Evolutionary conservation across 2,329 filamentous ascomycete genomes (phyloP), one percentile per base, ranked within the genome.

Genomic region (Aspergillus tubingensis): DNA sequence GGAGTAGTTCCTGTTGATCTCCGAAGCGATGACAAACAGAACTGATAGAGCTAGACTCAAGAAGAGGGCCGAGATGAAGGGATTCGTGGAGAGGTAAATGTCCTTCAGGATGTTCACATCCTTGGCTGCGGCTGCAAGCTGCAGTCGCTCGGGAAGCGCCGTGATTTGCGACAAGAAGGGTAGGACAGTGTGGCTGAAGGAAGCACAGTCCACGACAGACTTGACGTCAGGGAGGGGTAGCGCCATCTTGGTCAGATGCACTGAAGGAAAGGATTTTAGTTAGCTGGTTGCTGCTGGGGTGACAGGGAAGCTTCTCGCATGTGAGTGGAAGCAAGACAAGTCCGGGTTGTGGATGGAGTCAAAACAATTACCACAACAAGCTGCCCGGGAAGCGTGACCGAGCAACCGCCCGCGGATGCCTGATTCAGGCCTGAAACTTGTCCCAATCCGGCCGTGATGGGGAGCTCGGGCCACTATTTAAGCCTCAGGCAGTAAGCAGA

Each of bases 1-100:
- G n/a, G 93, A 97, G 76, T 93, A 97, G 77, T 99, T 99, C 71
- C 85, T 86, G 78, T 96, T 98, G 79, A 92, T 78, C 76, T 98
- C 94, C 1, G 92, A 91, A 5, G 87, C 80, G 32, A 94, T 71
- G 23, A 96, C 80, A 69, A 96, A 90, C 27, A 95, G 70, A 5
- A 84, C 83, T 1, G 87, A 87, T n/a, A 96, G 76, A 43, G 87
- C 82, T 17, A 96, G 68, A 2, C 91, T 89, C 56, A 91, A 85
- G 0, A 86, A 88, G 65, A 96, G 83, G 2, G 86, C 90, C 0
- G 86, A 88, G 27, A 96, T 83, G 44, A 96, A 80, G 0, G 95
- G 95, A 73, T 99, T 98, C 17, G 94, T 98, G 51, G 87, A 82
- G 58, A 90, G 75, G 71, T 98, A 99, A 59, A 96, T 79, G 50